A percentile compares a stretch with the other conserved stretches of the same genome.
Conservation (phyloP, 306 rosid genomes). For the Prosopis cineraria region DNA sequence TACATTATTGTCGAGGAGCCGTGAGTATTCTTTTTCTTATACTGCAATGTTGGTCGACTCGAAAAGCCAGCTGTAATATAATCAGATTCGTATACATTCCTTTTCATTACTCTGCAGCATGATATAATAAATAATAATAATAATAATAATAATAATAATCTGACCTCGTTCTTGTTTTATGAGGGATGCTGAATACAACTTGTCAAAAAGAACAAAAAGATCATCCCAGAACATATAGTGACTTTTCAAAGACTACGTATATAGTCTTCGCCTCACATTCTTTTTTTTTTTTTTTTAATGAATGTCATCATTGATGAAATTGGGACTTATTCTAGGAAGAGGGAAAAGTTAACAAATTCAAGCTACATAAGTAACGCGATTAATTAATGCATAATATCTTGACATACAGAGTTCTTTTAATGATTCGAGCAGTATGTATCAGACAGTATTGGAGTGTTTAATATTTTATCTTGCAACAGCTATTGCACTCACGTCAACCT, state of each 20-base stretch:
- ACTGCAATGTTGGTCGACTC: not conserved
- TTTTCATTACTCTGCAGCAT: not conserved
- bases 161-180: not conserved
- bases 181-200: not conserved
- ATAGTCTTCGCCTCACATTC: not conserved
- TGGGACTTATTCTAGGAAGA: not conserved
- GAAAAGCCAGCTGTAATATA: not conserved
- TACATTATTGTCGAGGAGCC: not conserved
- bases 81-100: not conserved
- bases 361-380: not conserved
- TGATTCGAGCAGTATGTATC: not conserved
- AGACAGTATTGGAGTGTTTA: not conserved
- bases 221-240: not conserved
- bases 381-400: too few relatives aligned
- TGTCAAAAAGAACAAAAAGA: not conserved
- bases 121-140: too few relatives aligned
- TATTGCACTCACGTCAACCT: too few relatives aligned
- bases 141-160: not conserved
- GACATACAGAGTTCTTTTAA: too few relatives aligned
- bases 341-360: not conserved
- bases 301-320: not conserved
- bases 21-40: not conserved
- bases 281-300: not conserved
- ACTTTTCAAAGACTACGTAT: not conserved
- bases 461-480: not conserved